These are phyloP conservation scores for Fusarium redolens DNA, from an alignment of 2,329 filamentous ascomycete genomes.

Conservation along the genomic window DNA sequence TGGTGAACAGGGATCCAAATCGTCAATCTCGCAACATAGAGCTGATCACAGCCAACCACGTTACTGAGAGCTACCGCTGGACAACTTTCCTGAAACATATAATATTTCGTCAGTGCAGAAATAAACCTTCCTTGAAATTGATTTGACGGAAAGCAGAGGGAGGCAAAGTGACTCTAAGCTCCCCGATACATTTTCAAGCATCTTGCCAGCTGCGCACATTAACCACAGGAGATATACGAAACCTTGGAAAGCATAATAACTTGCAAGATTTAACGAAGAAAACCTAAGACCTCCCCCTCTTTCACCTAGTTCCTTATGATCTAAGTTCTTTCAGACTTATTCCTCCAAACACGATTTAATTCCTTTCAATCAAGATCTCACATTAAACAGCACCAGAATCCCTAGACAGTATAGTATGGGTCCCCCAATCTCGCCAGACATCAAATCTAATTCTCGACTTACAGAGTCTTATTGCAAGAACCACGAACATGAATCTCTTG, in stretches of 20 bases:
- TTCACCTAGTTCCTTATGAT: fast-evolving
- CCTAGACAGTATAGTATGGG: neutral
- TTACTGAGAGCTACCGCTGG: neutral
- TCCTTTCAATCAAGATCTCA: neutral
- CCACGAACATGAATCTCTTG: neutral
- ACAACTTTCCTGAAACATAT: fast-evolving
- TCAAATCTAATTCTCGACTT: neutral
- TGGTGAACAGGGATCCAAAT: neutral
- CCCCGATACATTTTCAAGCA: neutral
- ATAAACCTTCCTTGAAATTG: neutral
- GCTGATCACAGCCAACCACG: too few relatives aligned
- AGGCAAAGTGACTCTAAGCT: too few relatives aligned
- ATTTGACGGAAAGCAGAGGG: neutral
- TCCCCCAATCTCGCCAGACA: neutral
- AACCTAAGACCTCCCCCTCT: fast-evolving
- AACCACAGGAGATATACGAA: too few relatives aligned
- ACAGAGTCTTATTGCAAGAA: neutral
- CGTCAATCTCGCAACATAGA: neutral
- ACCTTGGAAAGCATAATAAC: neutral
- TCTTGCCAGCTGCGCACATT: neutral
- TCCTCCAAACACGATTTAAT: too few relatives aligned
- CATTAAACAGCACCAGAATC: too few relatives aligned
- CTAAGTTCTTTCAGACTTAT: too few relatives aligned
- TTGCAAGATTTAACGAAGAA: too few relatives aligned
- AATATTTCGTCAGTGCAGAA: too few relatives aligned